A percentile compares a stretch with the other conserved stretches of the same genome.
Evolutionary conservation across 768 basidiomycete species (phyloP).

Genomic region (Russula compacta): DNA sequence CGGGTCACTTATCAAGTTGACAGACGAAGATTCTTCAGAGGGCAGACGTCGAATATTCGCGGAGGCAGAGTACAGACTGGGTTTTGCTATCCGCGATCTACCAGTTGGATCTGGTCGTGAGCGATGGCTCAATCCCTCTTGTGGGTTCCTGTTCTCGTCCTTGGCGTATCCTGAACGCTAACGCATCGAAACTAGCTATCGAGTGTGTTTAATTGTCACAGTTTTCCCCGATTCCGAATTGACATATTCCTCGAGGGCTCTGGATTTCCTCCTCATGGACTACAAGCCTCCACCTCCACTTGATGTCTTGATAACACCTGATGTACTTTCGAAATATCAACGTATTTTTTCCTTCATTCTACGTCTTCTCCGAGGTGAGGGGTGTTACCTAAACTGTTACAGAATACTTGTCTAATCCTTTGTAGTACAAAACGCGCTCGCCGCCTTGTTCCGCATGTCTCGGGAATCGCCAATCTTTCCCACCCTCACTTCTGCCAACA

Average conservation of each 20-base stretch:
- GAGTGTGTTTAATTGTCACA: slow-evolving; percentile 24
- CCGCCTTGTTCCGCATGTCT: slow-evolving; percentile 58
- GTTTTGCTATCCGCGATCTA: slow-evolving; percentile 76
- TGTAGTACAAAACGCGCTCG: slow-evolving; percentile 59
- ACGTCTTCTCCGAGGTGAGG: slow-evolving; percentile 65
- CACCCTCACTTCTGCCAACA: slow-evolving; percentile 43
- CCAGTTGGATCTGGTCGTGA: slow-evolving; percentile 54
- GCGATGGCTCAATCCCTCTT: slow-evolving; percentile 74
- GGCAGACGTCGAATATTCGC: slow-evolving; percentile 26
- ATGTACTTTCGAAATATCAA: slow-evolving; percentile 78
- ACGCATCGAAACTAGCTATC: slow-evolving; percentile 23
- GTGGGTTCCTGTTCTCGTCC: slow-evolving; percentile 37
- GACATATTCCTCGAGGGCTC: slow-evolving; percentile 40
- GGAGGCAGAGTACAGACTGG: slow-evolving; percentile 70
- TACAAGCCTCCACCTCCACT: slow-evolving; percentile 83
- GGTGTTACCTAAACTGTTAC: neutral
- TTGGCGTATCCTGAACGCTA: neutral
- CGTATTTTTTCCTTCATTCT: slow-evolving; percentile 74
- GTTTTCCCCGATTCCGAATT: neutral
- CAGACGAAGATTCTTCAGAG: neutral
- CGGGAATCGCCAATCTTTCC: slow-evolving; percentile 46
- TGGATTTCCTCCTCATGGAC: slow-evolving; percentile 86
- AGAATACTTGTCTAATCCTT: neutral
- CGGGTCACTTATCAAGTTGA: slow-evolving; percentile 26
- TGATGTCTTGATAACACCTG: slow-evolving; percentile 58